These are phyloP conservation scores for Cryphonectria nitschkei DNA, from an alignment of 2,329 filamentous ascomycete genomes.

Conservation along the genomic window DNA sequence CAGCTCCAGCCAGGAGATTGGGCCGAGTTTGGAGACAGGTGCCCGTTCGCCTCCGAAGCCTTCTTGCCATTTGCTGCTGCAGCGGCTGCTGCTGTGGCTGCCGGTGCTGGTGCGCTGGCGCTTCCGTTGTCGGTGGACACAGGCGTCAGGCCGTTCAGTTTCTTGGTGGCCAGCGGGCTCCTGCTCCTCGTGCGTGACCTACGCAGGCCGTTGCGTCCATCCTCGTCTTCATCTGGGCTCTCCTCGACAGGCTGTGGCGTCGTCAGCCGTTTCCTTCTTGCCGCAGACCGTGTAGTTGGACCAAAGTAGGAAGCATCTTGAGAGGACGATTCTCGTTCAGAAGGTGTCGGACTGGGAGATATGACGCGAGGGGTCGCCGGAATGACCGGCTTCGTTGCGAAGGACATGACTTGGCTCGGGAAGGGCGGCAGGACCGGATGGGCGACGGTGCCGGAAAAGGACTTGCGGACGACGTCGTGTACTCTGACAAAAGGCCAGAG, in stretches of 20 bases:
- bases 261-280: constrained; percentile 60
- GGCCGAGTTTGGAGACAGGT: constrained; percentile 70
- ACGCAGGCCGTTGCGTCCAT: constrained; percentile 53
- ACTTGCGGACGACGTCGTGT: constrained; percentile 51
- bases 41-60: constrained; percentile 57
- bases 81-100: not conserved
- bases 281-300: constrained; percentile 76
- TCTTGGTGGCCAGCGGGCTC: constrained; percentile 62
- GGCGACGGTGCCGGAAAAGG: constrained; percentile 60
- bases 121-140: constrained; percentile 45
- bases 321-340: constrained; percentile 55
- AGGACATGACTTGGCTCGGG: constrained; percentile 53
- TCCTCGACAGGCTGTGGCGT: constrained; percentile 66
- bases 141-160: constrained; percentile 56
- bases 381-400: constrained; percentile 56
- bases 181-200: constrained; percentile 73
- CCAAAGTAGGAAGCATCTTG: constrained; percentile 67
- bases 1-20: constrained; percentile 72
- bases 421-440: constrained; percentile 65
- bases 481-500: constrained; percentile 41
- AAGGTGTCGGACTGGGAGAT: constrained; percentile 80
- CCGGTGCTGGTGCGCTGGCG: constrained; percentile 10
- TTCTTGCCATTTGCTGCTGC: constrained; percentile 38
- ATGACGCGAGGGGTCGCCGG: constrained; percentile 86
- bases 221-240: constrained; percentile 53